A percentile compares a stretch with the other conserved stretches of the same genome.
Evolutionary conservation across 2,329 filamentous ascomycete species (phyloP).

Genomic region (Nannizzia gypsea): DNA sequence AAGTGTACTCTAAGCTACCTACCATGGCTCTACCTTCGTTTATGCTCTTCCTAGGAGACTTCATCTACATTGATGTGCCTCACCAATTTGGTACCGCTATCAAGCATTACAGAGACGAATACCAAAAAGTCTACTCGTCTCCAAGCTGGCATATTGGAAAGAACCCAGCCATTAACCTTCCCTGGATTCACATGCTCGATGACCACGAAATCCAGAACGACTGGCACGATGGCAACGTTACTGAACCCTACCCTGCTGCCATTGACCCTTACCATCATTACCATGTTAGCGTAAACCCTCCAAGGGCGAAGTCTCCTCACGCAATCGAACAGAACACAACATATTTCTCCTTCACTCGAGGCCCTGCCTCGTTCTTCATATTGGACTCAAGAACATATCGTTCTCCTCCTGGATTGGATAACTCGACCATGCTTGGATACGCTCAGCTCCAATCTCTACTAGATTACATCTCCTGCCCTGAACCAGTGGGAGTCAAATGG

Average conservation of each 20-base stretch:
- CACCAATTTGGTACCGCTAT: constrained; percentile 58
- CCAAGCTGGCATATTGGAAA: constrained; percentile 63
- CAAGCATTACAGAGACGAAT: constrained; percentile 78
- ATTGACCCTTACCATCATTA: constrained; percentile 80
- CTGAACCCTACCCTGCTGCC: constrained; percentile 66
- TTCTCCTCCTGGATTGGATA: constrained; percentile 37
- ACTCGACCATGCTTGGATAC: constrained; percentile 78
- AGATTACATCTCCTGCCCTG: constrained; percentile 59
- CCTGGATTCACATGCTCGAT: constrained; percentile 94
- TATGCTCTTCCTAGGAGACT: constrained; percentile 48
- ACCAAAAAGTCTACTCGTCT: constrained; percentile 88
- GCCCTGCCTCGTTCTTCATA: constrained; percentile 88
- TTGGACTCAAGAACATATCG: constrained; percentile 84
- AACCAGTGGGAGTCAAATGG: constrained; percentile 72
- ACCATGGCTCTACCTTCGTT: constrained; percentile 41
- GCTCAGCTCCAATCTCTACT: constrained; percentile 71
- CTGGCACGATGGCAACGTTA: constrained; percentile 65
- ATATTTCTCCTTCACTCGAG: constrained; percentile 82
- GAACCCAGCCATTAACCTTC: constrained; percentile 53
- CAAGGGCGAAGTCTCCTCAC: constrained; percentile 40
- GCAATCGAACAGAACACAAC: constrained; percentile 51
- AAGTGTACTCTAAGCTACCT: constrained; percentile 57
- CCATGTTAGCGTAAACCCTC: constrained; percentile 74
- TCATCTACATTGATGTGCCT: constrained; percentile 60
- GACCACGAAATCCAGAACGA: constrained; percentile 96